phyloP scores from a whole-genome alignment of 108 stramenopile genomes.

The Cyclostephanos invisitatus region DNA sequence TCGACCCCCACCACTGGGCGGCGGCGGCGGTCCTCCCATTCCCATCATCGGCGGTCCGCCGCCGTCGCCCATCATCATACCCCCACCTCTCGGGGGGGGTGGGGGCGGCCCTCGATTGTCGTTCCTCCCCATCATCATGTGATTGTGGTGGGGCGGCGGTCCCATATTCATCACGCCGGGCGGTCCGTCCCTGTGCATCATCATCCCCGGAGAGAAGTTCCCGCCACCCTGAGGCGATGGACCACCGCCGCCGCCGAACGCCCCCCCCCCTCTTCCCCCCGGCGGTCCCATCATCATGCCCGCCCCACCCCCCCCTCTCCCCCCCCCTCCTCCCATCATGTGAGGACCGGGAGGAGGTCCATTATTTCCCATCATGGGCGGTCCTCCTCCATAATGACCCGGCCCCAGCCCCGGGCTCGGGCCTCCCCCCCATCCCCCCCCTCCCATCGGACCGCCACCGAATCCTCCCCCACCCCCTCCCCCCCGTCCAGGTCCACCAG shows the following conservation, averaged over 20 bases:
- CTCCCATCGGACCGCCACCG: not conserved
- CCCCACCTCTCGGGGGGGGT: not conserved
- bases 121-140: not conserved
- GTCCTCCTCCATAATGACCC: not conserved
- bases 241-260: too few species aligned
- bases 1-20: not conserved
- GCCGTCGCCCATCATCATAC: not conserved
- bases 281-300: not conserved
- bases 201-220: not conserved
- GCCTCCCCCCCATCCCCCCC: not conserved
- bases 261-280: not conserved
- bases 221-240: not conserved
- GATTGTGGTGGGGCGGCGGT: not conserved
- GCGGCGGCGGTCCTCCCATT: not conserved
- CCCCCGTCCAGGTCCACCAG: not conserved
- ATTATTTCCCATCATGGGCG: not conserved
- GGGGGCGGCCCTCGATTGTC: not conserved
- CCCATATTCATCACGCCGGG: not conserved
- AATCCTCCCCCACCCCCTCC: not conserved
- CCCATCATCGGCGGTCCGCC: slow-evolving; percentile 1
- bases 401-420: too few species aligned
- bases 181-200: too few species aligned
- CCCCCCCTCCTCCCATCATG: not conserved
- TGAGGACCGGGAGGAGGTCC: not conserved
- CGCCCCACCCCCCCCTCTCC: too few species aligned